A percentile compares a stretch with the other conserved stretches of the same genome.
Evolutionary conservation across 192 early-diverging fungal species (phyloP).

Genomic region (Backusella circina): DNA sequence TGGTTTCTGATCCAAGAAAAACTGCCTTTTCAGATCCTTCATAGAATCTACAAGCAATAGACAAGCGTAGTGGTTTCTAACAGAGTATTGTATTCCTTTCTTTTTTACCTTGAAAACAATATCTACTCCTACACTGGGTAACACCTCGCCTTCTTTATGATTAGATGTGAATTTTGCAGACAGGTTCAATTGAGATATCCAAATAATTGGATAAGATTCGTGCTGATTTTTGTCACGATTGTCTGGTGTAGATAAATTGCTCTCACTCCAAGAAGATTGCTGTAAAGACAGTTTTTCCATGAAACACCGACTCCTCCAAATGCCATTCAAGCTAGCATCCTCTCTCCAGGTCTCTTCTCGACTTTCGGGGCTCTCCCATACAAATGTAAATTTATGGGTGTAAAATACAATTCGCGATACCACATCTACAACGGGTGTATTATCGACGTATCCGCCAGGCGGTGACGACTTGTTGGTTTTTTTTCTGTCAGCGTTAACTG

Average conservation of each 20-base stretch:
- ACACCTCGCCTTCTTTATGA: neutral
- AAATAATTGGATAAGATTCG: neutral
- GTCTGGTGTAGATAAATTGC: neutral
- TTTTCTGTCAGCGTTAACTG: neutral
- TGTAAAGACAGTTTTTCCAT: neutral
- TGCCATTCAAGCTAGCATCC: neutral
- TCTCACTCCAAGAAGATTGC: neutral
- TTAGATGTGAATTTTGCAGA: neutral
- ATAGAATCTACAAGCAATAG: neutral
- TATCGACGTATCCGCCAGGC: neutral
- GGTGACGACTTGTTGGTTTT: neutral
- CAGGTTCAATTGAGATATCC: neutral
- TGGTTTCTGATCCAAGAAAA: neutral
- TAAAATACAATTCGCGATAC: neutral
- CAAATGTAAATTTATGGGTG: neutral
- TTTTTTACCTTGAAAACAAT: constrained; percentile 1
- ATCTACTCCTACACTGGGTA: neutral
- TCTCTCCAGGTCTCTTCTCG: neutral
- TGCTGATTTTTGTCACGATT: neutral
- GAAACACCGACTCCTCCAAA: neutral
- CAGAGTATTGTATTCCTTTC: neutral
- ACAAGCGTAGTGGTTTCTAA: neutral
- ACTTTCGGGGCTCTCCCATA: neutral
- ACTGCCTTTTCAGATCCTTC: neutral
- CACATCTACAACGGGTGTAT: neutral